Conservation (phyloP, 2,329 filamentous ascomycete species). For the Paecilomyces formosus region DNA sequence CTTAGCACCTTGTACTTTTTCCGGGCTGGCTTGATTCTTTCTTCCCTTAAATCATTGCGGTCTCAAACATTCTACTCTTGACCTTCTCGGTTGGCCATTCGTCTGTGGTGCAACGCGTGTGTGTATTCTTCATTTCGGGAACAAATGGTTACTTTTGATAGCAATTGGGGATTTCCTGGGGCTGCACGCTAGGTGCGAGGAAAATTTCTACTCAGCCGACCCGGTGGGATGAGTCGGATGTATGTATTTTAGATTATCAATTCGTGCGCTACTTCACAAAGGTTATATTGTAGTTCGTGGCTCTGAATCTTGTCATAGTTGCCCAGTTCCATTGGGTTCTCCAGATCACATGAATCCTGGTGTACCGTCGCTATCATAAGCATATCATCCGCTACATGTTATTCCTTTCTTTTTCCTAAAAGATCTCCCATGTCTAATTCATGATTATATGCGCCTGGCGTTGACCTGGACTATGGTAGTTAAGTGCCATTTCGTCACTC, state of each 20-base stretch:
- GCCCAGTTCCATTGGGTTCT: too few species aligned
- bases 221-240: neutral
- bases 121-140: neutral
- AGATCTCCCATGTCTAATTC: neutral
- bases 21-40: neutral
- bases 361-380: too few species aligned
- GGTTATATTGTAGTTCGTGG: too few species aligned
- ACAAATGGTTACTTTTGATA: neutral
- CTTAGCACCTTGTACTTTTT: neutral
- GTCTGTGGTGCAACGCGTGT: neutral
- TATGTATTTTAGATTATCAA: neutral
- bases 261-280: neutral
- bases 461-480: too few species aligned
- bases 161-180: neutral
- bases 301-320: too few species aligned
- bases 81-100: neutral
- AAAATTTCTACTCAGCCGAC: neutral
- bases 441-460: neutral
- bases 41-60: neutral
- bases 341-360: too few species aligned
- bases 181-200: neutral
- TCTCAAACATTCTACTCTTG: neutral
- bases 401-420: too few species aligned
- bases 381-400: too few species aligned
- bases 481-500: neutral